phyloP scores from a whole-genome alignment of 805 yeast genomes.

The Candida pseudoglaebosa region DNA sequence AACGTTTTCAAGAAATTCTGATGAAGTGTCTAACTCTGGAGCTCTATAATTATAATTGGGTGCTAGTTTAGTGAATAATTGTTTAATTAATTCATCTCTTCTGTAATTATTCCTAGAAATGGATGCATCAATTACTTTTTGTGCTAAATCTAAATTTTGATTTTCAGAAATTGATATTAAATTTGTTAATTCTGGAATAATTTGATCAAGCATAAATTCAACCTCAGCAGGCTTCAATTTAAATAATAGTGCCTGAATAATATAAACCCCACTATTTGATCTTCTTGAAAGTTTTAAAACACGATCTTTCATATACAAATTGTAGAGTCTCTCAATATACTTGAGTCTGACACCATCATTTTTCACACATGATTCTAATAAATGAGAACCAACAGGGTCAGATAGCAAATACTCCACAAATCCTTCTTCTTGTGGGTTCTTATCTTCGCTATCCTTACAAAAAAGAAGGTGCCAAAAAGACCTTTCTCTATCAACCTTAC shows the following conservation, averaged over 20 bases:
- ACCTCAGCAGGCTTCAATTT: conserved; percentile 63
- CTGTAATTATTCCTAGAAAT: conserved; percentile 52
- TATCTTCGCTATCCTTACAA: conserved; percentile 43
- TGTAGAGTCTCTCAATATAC: conserved; percentile 67
- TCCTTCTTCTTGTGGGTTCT: conserved; percentile 62
- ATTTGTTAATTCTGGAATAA: conserved; percentile 63
- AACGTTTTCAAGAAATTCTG: conserved; percentile 63
- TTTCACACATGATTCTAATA: conserved; percentile 68
- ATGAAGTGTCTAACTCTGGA: conserved; percentile 18
- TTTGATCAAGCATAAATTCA: conserved; percentile 54
- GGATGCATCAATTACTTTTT: conserved; percentile 64
- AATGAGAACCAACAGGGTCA: conserved; percentile 92
- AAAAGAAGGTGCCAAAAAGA: conserved; percentile 66
- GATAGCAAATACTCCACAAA: conserved; percentile 80
- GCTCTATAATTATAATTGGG: conserved; percentile 30
- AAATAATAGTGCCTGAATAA: conserved; percentile 66
- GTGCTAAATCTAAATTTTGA: conserved; percentile 68
- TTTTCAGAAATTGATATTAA: conserved; percentile 47
- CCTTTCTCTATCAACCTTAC: conserved; percentile 71
- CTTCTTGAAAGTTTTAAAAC: conserved; percentile 70
- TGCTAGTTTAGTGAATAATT: conserved; percentile 37
- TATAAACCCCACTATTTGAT: conserved; percentile 80
- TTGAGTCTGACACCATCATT: conserved; percentile 59
- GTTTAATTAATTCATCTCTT: conserved; percentile 54
- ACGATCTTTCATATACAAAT: conserved; percentile 68